Base-by-base conservation (phyloP, 768 basidiomycete species). In the Tricholoma saponaceum region DNA sequence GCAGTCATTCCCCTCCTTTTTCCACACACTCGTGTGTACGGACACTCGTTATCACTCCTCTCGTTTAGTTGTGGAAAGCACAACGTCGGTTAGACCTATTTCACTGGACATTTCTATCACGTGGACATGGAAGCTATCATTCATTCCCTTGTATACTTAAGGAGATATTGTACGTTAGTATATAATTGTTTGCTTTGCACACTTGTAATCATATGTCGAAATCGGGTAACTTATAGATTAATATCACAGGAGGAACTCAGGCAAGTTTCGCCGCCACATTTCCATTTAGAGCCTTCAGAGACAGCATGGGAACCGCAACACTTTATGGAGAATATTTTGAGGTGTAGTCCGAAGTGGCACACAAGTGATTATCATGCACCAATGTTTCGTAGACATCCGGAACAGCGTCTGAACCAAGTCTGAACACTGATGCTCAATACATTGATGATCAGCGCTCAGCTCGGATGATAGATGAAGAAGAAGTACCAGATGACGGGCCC, bases 91-190 rank as follows among this genome's bases (percentile, higher is more conserved):
- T 52, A 35, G 52, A 23, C 35, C 53, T 33, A 57, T 55, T 47
- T 33, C 4, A 33, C 12, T 23, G 44, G 41, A 54, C 57, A 41
- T 56, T 58, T 47, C 14, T 47, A 47, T 47, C n/a, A 30, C n/a
- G 16, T 30, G 9, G 16, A 50, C 26, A 8, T 30, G 23, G 26
- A 50, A 50, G 26, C n/a, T 28, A 28, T 30, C 9, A 6, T 53
- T 56, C 60, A 52, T 23, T 54, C 54, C 57, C 37, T 54, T 55
- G 50, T 55, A 58, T 59, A 59, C 50, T 49, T 41, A 60, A 26
- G 26, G 58, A 62, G 56, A 59, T n/a, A 30, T 51, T 2, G 18
- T 55, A 56, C 37, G 14, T 37, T 53, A 59, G 16, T 50, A 55
- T 58, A 58, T 56, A 39, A 37, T 25, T 60, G 7, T 37, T 26